Conservation (phyloP, 1,284 basidiomycete genomes). For the Psilocybe mexicana region DNA sequence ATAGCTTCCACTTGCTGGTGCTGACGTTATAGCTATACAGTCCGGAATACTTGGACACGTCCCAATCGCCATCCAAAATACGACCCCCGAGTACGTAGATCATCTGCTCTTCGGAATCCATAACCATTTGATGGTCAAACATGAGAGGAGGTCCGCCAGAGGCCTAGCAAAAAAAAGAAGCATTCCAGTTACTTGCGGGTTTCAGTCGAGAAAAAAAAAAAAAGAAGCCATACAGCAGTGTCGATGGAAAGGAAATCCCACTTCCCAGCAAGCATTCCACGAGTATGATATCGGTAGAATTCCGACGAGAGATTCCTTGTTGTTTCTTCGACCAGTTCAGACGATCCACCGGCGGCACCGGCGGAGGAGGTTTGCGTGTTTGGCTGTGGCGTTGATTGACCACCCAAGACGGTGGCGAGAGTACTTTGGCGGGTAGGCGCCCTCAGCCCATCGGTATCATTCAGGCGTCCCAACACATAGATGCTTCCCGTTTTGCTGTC, state of each 20-base stretch:
- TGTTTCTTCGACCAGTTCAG: background rate
- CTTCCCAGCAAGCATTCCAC: conserved; percentile 56
- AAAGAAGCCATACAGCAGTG: conserved; percentile 50
- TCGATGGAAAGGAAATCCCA: conserved; percentile 70
- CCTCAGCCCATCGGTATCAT: conserved; percentile 49
- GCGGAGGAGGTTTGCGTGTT: background rate
- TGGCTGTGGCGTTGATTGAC: conserved; percentile 1
- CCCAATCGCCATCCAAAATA: conserved; percentile 64
- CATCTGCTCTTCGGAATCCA: conserved; percentile 71
- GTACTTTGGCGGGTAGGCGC: conserved; percentile 17
- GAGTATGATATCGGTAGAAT: conserved; percentile 71
- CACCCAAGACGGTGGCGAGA: background rate
- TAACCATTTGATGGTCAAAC: conserved; percentile 81
- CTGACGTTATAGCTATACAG: conserved; percentile 69
- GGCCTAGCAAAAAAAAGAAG: conserved; percentile 35
- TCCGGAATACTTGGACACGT: conserved; percentile 61
- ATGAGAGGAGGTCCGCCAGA: conserved; percentile 73
- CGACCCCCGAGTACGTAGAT: conserved; percentile 82
- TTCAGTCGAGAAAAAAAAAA: background rate
- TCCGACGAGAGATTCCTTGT: conserved; percentile 48
- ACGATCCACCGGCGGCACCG: background rate
- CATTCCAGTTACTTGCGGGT: background rate
- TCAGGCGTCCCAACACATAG: conserved; percentile 68
- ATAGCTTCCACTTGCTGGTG: conserved; percentile 59
- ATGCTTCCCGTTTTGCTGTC: conserved; percentile 70